These are phyloP conservation scores for Leccinum subtestaceum DNA, from an alignment of 768 basidiomycete genomes.

Conservation along the genomic window DNA sequence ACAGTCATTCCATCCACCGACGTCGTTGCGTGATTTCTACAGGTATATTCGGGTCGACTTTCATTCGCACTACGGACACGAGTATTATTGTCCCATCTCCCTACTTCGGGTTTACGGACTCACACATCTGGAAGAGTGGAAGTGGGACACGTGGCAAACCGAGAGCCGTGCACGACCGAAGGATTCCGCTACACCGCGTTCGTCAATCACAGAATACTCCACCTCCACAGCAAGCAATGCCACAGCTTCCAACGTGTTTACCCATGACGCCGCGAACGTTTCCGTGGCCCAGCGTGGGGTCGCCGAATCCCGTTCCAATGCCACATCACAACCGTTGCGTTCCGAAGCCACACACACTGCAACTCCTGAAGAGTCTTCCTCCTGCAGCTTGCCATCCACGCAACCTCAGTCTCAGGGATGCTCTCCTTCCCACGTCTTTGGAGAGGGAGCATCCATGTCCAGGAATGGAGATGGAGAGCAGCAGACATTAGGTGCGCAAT, in stretches of 20 bases:
- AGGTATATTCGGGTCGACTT: conserved; percentile 94
- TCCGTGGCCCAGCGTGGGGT: conserved; percentile 1
- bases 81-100: conserved; percentile 95
- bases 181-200: conserved; percentile 20
- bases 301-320: background rate
- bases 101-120: conserved; percentile 92
- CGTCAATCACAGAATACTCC: conserved; percentile 24
- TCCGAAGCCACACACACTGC: background rate
- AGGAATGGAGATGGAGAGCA: background rate
- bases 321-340: background rate
- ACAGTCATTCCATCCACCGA: conserved; percentile 76
- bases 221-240: background rate
- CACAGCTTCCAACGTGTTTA: background rate
- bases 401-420: background rate
- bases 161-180: conserved; percentile 55
- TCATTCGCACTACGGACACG: conserved; percentile 86
- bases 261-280: conserved; percentile 5
- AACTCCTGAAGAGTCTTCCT: background rate
- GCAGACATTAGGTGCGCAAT: background rate
- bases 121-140: conserved; percentile 95
- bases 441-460: background rate
- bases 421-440: background rate
- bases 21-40: conserved; percentile 78
- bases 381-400: background rate
- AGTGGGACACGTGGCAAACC: conserved; percentile 82